Percentiles rank a stretch among this genome's conserved stretches.
Evolutionary conservation across 2,329 filamentous ascomycete genomes (phyloP).

Genomic region (Alternaria atra): DNA sequence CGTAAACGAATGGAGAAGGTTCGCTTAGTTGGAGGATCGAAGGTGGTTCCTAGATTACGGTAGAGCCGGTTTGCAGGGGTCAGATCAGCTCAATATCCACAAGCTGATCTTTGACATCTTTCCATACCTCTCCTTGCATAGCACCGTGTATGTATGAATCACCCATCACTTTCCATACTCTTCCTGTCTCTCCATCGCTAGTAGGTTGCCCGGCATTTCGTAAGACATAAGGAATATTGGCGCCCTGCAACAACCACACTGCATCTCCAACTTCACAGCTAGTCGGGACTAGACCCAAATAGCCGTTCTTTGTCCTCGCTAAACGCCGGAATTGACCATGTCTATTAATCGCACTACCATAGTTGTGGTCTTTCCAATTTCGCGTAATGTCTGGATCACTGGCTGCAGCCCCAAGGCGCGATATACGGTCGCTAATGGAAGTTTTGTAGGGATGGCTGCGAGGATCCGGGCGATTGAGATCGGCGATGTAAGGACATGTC

Average conservation of each 20-base stretch:
- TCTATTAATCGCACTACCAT: not conserved
- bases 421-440: constrained; percentile 1
- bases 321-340: not conserved
- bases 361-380: not conserved
- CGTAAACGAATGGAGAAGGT: not conserved
- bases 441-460: not conserved
- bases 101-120: constrained; percentile 1
- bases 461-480: not conserved
- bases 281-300: constrained; percentile 2
- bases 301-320: constrained; percentile 1
- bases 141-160: constrained; percentile 4
- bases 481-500: not conserved
- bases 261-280: not conserved
- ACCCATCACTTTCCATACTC: not conserved
- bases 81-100: not conserved
- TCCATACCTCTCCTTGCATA: constrained; percentile 10
- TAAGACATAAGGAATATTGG: not conserved
- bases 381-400: not conserved
- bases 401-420: not conserved
- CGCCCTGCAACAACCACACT: not conserved
- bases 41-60: too few relatives aligned
- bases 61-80: not conserved
- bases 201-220: not conserved
- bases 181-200: not conserved
- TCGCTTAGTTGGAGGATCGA: not conserved